phyloP scores from a whole-genome alignment of 1,284 basidiomycete genomes.

The Cryptococcus amylolentus region DNA sequence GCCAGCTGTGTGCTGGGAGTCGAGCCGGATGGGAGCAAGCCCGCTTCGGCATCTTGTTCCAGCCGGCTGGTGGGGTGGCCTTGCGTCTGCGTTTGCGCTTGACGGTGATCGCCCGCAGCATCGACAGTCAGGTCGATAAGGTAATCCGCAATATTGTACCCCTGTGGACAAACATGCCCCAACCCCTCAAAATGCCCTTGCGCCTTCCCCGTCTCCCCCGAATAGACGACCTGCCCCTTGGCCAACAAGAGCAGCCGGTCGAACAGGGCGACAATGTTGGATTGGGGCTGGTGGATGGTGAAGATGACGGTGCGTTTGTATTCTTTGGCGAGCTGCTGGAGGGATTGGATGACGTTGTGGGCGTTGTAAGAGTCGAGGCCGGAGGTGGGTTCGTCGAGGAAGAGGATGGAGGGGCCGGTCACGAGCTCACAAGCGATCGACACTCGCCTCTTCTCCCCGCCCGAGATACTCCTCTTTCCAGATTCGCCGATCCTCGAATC shows the following conservation, averaged over 20 bases:
- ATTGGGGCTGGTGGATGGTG: slow-evolving; percentile 97
- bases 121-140: slow-evolving; percentile 88
- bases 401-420: slow-evolving; percentile 89
- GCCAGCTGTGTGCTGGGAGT: background rate
- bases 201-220: slow-evolving; percentile 69
- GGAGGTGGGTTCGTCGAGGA: slow-evolving; percentile 94
- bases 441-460: slow-evolving; percentile 91
- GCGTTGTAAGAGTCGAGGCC: slow-evolving; percentile 94
- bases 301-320: slow-evolving; percentile 96
- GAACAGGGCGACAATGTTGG: slow-evolving; percentile 93
- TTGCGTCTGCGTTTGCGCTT: background rate
- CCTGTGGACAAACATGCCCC: slow-evolving; percentile 81
- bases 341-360: slow-evolving; percentile 84
- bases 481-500: slow-evolving; percentile 84
- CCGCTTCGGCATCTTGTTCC: background rate
- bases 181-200: slow-evolving; percentile 75
- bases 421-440: slow-evolving; percentile 98
- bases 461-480: slow-evolving; percentile 77
- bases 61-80: no score
- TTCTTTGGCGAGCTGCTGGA: slow-evolving; percentile 77
- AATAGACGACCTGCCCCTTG: slow-evolving; percentile 76
- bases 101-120: slow-evolving; percentile 51
- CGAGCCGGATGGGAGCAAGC: background rate
- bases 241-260: slow-evolving; percentile 86
- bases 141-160: slow-evolving; percentile 95